Base-by-base conservation (phyloP, 768 basidiomycete species). In the Lactifluus hygrophoroides region DNA sequence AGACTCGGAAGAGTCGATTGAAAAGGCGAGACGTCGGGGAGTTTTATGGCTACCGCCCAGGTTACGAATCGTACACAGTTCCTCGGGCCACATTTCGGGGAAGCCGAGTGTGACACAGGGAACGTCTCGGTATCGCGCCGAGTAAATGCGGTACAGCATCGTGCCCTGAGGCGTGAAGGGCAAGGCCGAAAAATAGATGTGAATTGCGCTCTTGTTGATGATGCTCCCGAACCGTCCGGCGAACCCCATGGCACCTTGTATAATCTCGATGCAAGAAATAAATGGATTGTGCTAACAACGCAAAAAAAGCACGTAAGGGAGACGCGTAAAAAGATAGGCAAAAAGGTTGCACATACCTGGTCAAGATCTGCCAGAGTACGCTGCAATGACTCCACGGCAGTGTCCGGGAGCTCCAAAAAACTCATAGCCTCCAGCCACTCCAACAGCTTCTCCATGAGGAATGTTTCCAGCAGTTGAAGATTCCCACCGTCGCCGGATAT, bases 41-140 rank as follows among this genome's bases (percentile, higher is more conserved):
- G 47, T 37, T 25, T 3, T 35, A 11, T 25, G 48, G 5, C 11
- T 37, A 4, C 58, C 53, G 42, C 48, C 48, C 5, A 59, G 30
- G 47, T 50, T 54, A 35, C 58, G 47, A 40, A 59, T 11, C 10
- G 58, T 59, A 14, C 52, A 54, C 17, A 59, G 47, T 57, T 57
- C 32, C 61, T 67, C 35, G 51, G 56, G 51, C 60, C 66, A 54
- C 60, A 60, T 9, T 45, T 64, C 21, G 61, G 66, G 40, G 64
- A 66, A 45, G 62, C 67, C 40, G 66, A 69, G 57, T 58, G 67
- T 47, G 65, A 69, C 46, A 52, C 50, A 38, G 28, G 65, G 56
- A 17, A 65, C 34, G 57, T 44, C 50, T 11, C 17, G 34, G 47
- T 59, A 59, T 30, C 58, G 52, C 7, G 40, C 23, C n/a, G 58